phyloP scores from a whole-genome alignment of 176 grass and related monocot genomes.

The Bromus sterilis region DNA sequence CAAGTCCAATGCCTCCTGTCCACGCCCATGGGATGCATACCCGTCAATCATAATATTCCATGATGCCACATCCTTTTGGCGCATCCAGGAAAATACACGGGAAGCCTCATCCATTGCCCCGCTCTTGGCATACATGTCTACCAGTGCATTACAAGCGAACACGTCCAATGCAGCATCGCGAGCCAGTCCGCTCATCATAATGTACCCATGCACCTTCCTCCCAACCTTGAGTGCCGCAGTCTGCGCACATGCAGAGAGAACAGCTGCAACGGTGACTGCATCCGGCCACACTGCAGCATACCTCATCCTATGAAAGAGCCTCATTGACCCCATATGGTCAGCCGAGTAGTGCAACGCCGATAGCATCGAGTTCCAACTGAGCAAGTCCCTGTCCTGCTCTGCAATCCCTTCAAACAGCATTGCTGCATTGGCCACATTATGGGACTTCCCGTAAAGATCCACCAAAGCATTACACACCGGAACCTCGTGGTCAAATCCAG shows the following conservation, averaged over 20 bases:
- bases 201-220: constrained; percentile 48
- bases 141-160: constrained; percentile 45
- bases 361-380: constrained; percentile 77
- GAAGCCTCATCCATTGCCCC: constrained; percentile 42
- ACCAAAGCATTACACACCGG: constrained; percentile 41
- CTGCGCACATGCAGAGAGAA: constrained; percentile 50
- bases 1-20: constrained; percentile 32
- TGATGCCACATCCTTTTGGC: constrained; percentile 34
- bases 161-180: constrained; percentile 2
- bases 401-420: constrained; percentile 44
- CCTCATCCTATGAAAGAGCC: constrained; percentile 43
- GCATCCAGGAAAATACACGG: constrained; percentile 34
- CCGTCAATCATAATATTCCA: constrained; percentile 84
- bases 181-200: constrained; percentile 35
- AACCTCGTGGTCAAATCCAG: constrained; percentile 19
- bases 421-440: constrained; percentile 16
- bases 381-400: constrained; percentile 37
- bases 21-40: constrained; percentile 52
- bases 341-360: constrained; percentile 52
- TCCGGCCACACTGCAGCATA: constrained; percentile 5
- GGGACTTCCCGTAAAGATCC: constrained; percentile 70
- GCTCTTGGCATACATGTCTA: constrained; percentile 63
- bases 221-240: constrained; percentile 42
- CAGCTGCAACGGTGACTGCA: constrained; percentile 33
- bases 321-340: constrained; percentile 26